These are phyloP conservation scores for Barnettozyma wickerhamii DNA, from an alignment of 805 yeast genomes.

Conservation along the genomic window DNA sequence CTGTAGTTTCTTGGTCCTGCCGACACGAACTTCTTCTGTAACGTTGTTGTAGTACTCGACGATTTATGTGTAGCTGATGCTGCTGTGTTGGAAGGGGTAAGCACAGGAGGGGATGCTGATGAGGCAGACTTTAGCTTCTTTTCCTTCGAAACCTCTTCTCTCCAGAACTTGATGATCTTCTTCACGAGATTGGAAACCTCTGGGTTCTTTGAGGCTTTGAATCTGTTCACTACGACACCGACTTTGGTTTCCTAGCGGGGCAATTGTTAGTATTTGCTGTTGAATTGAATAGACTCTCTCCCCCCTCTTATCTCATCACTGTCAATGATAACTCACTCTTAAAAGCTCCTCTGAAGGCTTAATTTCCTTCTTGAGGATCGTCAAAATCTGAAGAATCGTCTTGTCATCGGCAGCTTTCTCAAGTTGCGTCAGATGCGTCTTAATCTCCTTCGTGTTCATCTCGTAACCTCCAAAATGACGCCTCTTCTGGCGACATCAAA, in stretches of 20 bases:
- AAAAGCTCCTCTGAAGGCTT: conserved; percentile 80
- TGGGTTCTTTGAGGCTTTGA: conserved; percentile 59
- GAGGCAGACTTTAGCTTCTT: conserved; percentile 31
- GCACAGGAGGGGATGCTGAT: conserved; percentile 10
- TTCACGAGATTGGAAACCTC: conserved; percentile 73
- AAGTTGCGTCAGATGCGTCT: conserved; percentile 61
- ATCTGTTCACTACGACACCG: conserved; percentile 94
- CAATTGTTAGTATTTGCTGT: too few relatives aligned
- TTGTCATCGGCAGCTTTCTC: conserved; percentile 68
- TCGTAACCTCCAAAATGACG: neutral
- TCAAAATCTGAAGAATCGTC: conserved; percentile 62
- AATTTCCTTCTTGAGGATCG: conserved; percentile 62
- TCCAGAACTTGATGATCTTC: conserved; percentile 83
- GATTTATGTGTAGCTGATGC: conserved; percentile 8
- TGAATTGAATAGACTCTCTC: too few relatives aligned
- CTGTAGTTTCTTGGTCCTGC: conserved; percentile 69
- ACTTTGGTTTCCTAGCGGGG: conserved; percentile 85
- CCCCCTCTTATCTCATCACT: neutral
- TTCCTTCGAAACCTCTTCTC: conserved; percentile 75
- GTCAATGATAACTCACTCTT: conserved; percentile 38
- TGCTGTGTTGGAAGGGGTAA: conserved; percentile 15
- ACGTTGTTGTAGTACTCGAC: conserved; percentile 6
- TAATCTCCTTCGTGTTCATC: conserved; percentile 74
- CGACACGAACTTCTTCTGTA: conserved; percentile 38
- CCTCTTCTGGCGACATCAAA: too few relatives aligned